Percentiles rank a stretch among this genome's conserved stretches.
phyloP scores from a whole-genome alignment of 306 rosid species.

The Fragaria vesca region DNA sequence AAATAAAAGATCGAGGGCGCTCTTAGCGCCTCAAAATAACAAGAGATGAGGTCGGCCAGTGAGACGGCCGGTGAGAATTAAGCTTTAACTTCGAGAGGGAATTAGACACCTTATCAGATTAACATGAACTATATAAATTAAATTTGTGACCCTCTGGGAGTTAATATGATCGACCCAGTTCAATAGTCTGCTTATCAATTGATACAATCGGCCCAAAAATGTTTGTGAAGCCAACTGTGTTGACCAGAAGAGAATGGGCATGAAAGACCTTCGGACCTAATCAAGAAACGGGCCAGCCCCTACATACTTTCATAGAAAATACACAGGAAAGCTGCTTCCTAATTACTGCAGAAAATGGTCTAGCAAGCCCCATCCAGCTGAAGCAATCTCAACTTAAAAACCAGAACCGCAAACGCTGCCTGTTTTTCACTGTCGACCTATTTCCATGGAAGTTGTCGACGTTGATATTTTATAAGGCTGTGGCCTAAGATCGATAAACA shows the following conservation, averaged over 20 bases:
- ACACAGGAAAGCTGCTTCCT: background rate
- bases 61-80: background rate
- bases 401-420: background rate
- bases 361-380: background rate
- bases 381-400: background rate
- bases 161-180: background rate
- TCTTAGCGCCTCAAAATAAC: background rate
- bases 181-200: background rate
- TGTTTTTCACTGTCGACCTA: background rate
- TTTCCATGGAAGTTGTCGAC: background rate
- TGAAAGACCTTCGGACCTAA: background rate
- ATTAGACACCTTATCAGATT: too few species aligned
- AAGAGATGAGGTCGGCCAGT: constrained; percentile 2
- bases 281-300: background rate
- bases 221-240: background rate
- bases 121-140: too few species aligned
- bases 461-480: background rate
- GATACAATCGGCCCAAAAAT: background rate
- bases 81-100: background rate
- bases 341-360: background rate
- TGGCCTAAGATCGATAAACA: background rate
- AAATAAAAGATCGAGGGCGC: background rate
- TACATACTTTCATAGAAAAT: background rate
- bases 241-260: background rate
- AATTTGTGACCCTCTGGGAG: background rate